A percentile compares a stretch with the other conserved stretches of the same genome.
Evolutionary conservation across 2,329 filamentous ascomycete species (phyloP).

Genomic region (Penicillium nordicum): DNA sequence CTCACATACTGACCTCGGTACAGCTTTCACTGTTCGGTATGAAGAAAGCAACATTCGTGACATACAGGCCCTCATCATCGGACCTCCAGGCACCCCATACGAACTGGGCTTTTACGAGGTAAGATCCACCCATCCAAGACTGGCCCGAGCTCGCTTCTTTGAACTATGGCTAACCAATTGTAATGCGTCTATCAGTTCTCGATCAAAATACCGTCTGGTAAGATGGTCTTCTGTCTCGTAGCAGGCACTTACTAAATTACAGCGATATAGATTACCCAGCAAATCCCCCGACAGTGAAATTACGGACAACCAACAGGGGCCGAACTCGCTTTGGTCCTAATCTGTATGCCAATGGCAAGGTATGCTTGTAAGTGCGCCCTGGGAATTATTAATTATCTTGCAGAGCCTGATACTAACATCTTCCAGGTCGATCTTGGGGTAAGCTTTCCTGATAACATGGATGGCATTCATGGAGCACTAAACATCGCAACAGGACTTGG

Average conservation of each 20-base stretch:
- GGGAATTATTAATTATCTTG: not conserved
- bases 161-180: not conserved
- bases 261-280: conserved; percentile 71
- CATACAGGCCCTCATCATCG: conserved; percentile 82
- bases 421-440: conserved; percentile 78
- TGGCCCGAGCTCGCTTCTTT: not conserved
- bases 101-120: conserved; percentile 98
- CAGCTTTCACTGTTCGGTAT: conserved; percentile 82
- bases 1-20: conserved; percentile 15
- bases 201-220: conserved; percentile 73
- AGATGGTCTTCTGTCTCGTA: not conserved
- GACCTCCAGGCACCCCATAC: conserved; percentile 90
- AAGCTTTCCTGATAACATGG: conserved; percentile 29
- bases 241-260: not conserved
- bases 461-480: conserved; percentile 2
- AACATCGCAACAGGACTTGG: conserved; percentile 71
- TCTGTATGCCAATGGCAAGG: conserved; percentile 86
- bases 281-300: conserved; percentile 58
- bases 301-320: conserved; percentile 83
- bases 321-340: conserved; percentile 93
- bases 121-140: conserved; percentile 25
- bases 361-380: conserved; percentile 69
- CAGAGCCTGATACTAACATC: conserved; percentile 15
- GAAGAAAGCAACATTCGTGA: conserved; percentile 84
- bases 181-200: conserved; percentile 57